These are phyloP conservation scores for Russula emetica DNA, from an alignment of 768 basidiomycete genomes.

Conservation along the genomic window DNA sequence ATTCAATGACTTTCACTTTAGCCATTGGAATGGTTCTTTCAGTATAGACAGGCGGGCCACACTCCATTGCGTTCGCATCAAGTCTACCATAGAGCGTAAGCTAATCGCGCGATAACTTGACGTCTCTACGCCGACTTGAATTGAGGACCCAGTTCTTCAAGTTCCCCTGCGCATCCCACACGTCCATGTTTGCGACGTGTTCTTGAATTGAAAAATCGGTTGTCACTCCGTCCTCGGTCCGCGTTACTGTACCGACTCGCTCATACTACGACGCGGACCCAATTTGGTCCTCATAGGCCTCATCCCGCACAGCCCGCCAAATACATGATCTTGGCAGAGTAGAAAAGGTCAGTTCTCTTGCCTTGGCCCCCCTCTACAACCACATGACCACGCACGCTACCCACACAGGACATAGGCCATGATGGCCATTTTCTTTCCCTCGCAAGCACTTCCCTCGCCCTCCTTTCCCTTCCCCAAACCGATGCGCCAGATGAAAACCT, in stretches of 20 bases:
- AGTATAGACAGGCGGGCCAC: too few relatives aligned
- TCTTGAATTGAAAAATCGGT: too few relatives aligned
- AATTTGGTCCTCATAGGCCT: constrained; percentile 78
- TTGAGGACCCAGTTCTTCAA: too few relatives aligned
- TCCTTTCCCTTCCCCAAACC: constrained; percentile 79
- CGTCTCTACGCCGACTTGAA: too few relatives aligned
- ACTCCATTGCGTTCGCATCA: too few relatives aligned
- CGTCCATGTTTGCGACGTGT: too few relatives aligned
- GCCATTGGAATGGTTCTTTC: too few relatives aligned
- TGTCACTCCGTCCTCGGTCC: background rate
- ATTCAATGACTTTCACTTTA: too few relatives aligned
- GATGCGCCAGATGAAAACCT: constrained; percentile 62
- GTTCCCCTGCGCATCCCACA: too few relatives aligned
- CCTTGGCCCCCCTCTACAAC: background rate
- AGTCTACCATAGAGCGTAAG: too few relatives aligned
- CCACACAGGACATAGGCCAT: constrained; percentile 64
- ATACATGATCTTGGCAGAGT: constrained; percentile 77
- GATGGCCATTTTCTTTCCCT: constrained; percentile 68
- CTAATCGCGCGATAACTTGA: too few relatives aligned
- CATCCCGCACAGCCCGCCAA: constrained; percentile 74
- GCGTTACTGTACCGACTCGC: background rate
- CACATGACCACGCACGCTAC: background rate
- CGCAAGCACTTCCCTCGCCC: constrained; percentile 72
- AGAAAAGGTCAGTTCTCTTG: constrained; percentile 55
- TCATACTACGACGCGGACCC: constrained; percentile 43